Evolutionary conservation across 2,329 filamentous ascomycete species (phyloP).

Genomic region (Aspergillus floridensis): DNA sequence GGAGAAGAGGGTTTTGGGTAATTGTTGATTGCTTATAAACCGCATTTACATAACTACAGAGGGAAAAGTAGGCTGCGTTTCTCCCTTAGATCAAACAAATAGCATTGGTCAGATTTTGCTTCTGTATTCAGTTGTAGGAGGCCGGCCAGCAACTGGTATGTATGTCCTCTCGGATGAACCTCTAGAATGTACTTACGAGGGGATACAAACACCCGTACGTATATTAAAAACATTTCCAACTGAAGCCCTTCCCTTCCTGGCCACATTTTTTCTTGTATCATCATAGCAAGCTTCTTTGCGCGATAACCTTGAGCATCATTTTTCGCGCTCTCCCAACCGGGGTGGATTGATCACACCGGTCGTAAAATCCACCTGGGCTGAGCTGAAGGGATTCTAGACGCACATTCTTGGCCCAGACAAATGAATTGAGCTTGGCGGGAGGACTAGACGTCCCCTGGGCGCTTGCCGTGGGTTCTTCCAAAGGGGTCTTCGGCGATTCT

Average conservation of each 20-base stretch:
- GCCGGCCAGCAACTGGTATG: no score
- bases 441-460: no score
- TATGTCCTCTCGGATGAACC: no score
- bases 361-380: not conserved
- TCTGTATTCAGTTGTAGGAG: not conserved
- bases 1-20: not conserved
- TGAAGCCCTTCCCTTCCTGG: not conserved
- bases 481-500: not conserved
- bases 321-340: constrained; percentile 43
- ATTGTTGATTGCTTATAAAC: not conserved
- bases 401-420: constrained; percentile 68
- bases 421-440: constrained; percentile 29
- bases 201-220: no score
- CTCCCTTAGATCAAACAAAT: not conserved
- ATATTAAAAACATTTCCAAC: no score
- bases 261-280: not conserved
- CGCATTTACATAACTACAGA: not conserved
- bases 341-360: not conserved
- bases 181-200: no score
- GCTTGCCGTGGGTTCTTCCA: not conserved
- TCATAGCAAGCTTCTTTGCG: constrained; percentile 31
- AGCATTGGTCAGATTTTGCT: not conserved
- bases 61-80: not conserved
- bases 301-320: constrained; percentile 54
- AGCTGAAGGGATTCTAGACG: constrained; percentile 60